phyloP scores from a whole-genome alignment of 148 eudicot species.

The Silene uniflora region DNA sequence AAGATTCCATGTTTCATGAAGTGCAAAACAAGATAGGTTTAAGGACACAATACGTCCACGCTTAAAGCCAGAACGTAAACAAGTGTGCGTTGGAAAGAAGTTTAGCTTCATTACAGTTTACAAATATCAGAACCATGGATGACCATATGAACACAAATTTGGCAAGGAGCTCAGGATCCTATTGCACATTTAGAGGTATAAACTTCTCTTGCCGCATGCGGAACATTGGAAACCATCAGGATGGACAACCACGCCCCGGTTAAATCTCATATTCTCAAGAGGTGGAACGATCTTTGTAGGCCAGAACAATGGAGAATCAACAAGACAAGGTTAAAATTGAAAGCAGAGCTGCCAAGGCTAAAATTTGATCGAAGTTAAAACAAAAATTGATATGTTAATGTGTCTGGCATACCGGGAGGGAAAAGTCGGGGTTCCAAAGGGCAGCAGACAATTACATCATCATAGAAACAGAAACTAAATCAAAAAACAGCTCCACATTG shows the following conservation, averaged over 20 bases:
- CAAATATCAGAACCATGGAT: no score
- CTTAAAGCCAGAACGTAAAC: no score
- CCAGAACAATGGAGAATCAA: background rate
- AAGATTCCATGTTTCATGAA: no score
- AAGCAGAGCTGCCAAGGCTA: background rate
- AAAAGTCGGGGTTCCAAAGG: background rate
- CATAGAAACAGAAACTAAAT: background rate
- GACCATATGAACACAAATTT: no score
- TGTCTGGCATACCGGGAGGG: background rate
- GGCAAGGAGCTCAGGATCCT: no score
- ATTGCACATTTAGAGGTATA: no score
- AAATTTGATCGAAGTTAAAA: no score
- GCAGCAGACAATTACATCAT: background rate
- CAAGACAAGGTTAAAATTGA: background rate
- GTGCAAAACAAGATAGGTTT: no score
- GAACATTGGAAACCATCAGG: background rate
- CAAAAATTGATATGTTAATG: no score
- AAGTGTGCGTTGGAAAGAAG: no score
- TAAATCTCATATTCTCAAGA: background rate
- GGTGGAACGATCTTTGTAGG: background rate
- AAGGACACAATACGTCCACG: no score
- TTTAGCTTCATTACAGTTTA: no score
- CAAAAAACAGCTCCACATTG: constrained; percentile 6
- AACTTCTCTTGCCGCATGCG: background rate
- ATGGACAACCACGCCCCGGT: background rate